A percentile compares a stretch with the other conserved stretches of the same genome.
These are phyloP conservation scores for Paraphoma chrysanthemicola DNA, from an alignment of 2,329 filamentous ascomycete species.

Conservation along the genomic window DNA sequence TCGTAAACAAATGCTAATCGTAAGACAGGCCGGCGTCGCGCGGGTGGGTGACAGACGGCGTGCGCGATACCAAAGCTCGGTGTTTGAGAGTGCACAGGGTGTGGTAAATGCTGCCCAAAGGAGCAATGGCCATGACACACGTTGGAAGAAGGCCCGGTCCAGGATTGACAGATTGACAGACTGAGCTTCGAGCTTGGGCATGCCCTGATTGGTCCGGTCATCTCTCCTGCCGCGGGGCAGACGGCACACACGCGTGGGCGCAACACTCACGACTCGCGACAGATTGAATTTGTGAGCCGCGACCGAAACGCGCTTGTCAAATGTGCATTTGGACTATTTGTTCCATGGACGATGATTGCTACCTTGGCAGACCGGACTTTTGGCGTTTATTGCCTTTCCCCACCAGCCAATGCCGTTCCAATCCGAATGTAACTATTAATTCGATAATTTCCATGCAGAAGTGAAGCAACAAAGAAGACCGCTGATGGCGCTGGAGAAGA, in stretches of 20 bases:
- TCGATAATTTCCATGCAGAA: background rate
- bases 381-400: background rate
- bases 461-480: background rate
- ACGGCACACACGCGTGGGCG: background rate
- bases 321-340: background rate
- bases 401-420: background rate
- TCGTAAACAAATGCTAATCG: conserved; percentile 11
- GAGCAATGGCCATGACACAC: conserved; percentile 6
- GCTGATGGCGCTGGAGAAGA: background rate
- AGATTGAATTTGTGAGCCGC: background rate
- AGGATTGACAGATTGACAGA: background rate
- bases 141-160: background rate
- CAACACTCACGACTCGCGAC: background rate
- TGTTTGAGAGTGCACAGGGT: background rate
- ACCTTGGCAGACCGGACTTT: background rate
- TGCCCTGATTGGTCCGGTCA: background rate
- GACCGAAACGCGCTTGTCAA: background rate
- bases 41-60: background rate
- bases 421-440: background rate
- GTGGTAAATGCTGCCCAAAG: background rate
- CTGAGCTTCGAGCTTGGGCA: conserved; percentile 14
- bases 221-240: background rate
- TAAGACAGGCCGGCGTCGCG: background rate
- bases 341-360: background rate
- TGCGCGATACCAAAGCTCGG: background rate